Percentiles rank a stretch among this genome's conserved stretches.
Conservation (phyloP, 2,329 filamentous ascomycete species). For the Penicillium polonicum region DNA sequence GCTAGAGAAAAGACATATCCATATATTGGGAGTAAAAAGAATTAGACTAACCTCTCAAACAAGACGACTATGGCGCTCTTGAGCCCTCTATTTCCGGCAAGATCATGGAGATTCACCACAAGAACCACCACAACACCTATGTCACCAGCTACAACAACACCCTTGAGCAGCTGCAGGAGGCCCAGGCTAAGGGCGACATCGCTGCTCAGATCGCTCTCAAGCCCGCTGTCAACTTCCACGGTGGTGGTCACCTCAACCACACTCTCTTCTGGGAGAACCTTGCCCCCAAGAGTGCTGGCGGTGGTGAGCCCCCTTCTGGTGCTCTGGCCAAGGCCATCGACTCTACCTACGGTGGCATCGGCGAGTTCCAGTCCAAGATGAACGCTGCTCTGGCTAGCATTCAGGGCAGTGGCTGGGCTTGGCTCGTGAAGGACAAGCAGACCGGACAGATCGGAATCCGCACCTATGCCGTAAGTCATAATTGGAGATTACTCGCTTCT, state of each 20-base stretch:
- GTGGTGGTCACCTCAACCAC: slow-evolving; percentile 64
- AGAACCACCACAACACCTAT: slow-evolving; percentile 92
- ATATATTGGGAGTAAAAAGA: background rate
- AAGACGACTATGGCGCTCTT: slow-evolving; percentile 95
- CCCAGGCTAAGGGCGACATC: slow-evolving; percentile 55
- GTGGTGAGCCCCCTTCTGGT: slow-evolving; percentile 62
- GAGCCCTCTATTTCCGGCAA: slow-evolving; percentile 79
- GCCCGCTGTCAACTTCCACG: slow-evolving; percentile 64
- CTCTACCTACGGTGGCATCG: slow-evolving; percentile 58
- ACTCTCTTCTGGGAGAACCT: slow-evolving; percentile 67
- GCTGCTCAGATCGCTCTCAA: slow-evolving; percentile 58
- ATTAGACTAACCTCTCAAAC: slow-evolving; percentile 4
- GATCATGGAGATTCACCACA: slow-evolving; percentile 96
- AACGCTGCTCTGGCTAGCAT: slow-evolving; percentile 64
- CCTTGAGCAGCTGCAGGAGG: slow-evolving; percentile 66
- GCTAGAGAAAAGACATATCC: background rate
- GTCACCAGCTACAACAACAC: slow-evolving; percentile 85
- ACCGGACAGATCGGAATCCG: slow-evolving; percentile 57
- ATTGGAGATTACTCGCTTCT: background rate
- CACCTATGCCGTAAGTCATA: slow-evolving; percentile 59
- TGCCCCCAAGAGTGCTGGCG: slow-evolving; percentile 60
- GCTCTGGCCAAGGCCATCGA: slow-evolving; percentile 59
- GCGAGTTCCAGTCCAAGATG: slow-evolving; percentile 62
- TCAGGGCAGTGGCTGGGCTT: slow-evolving; percentile 65
- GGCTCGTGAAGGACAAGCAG: slow-evolving; percentile 62